A percentile compares a stretch with the other conserved stretches of the same genome.
These are phyloP conservation scores for Pseudocercospora cruenta DNA, from an alignment of 2,329 filamentous ascomycete species.

Conservation along the genomic window DNA sequence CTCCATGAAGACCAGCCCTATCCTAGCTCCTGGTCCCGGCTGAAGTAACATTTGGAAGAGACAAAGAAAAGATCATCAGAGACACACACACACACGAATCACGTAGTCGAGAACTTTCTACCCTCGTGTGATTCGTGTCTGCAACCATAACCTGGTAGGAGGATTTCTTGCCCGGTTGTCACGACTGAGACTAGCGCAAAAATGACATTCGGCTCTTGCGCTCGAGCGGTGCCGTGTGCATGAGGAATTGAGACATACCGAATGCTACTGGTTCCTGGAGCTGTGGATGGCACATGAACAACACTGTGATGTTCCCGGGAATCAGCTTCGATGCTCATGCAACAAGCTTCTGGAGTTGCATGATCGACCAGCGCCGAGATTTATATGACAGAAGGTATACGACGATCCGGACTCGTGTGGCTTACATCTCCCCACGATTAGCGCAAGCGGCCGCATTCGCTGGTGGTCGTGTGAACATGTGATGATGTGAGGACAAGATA, in stretches of 20 bases:
- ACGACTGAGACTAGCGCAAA: slow-evolving; percentile 1
- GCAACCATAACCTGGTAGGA: neutral
- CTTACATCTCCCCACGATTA: slow-evolving; percentile 1
- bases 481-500: no score
- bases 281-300: neutral
- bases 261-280: neutral
- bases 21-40: neutral
- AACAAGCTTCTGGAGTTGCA: slow-evolving; percentile 5
- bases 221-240: neutral
- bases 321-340: neutral
- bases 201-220: slow-evolving; percentile 1
- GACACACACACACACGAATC: neutral
- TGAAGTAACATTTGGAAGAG: neutral
- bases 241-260: no score
- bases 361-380: slow-evolving; percentile 11
- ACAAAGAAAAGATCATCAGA: neutral
- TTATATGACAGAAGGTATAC: slow-evolving; percentile 1
- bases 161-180: neutral
- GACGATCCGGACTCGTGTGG: neutral
- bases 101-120: neutral
- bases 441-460: neutral
- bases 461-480: no score
- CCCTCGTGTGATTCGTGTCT: neutral
- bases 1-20: neutral
- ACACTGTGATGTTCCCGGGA: no score